Percentiles rank a stretch among this genome's conserved stretches.
These are phyloP conservation scores for Lipomyces yarrowii DNA, from an alignment of 1,139 yeast genomes.

Conservation along the genomic window DNA sequence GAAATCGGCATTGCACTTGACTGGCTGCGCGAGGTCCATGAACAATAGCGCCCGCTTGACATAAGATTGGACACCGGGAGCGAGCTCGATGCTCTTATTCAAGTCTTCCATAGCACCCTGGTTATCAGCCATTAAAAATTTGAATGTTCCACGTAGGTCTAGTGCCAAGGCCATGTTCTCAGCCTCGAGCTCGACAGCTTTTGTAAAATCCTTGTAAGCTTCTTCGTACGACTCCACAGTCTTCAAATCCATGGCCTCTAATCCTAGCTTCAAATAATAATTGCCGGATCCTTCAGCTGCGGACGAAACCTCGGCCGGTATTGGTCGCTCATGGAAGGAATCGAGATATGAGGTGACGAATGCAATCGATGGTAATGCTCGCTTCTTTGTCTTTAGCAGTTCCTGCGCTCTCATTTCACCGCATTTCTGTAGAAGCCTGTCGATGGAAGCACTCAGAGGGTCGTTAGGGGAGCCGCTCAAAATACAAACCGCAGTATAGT, in stretches of 20 bases:
- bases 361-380: slow-evolving; percentile 79
- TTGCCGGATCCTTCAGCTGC: slow-evolving; percentile 62
- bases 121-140: slow-evolving; percentile 78
- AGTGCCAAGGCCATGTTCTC: slow-evolving; percentile 63
- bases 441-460: slow-evolving; percentile 77
- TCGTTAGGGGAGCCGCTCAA: slow-evolving; percentile 63
- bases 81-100: slow-evolving; percentile 62
- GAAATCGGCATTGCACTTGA: slow-evolving; percentile 69
- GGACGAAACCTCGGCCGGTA: slow-evolving; percentile 46
- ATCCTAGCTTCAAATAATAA: slow-evolving; percentile 66
- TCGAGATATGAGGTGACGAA: slow-evolving; percentile 85
- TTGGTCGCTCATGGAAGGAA: slow-evolving; percentile 54
- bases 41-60: slow-evolving; percentile 80
- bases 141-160: slow-evolving; percentile 81
- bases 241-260: slow-evolving; percentile 62
- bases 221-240: slow-evolving; percentile 71
- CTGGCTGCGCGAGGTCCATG: slow-evolving; percentile 69
- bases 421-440: slow-evolving; percentile 80
- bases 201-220: slow-evolving; percentile 69
- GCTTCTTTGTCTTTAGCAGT: slow-evolving; percentile 45
- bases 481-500: slow-evolving; percentile 69
- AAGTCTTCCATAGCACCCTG: slow-evolving; percentile 62
- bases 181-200: slow-evolving; percentile 57
- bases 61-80: slow-evolving; percentile 81
- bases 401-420: slow-evolving; percentile 50